Percentiles rank a stretch among this genome's conserved stretches.
Evolutionary conservation across 768 basidiomycete genomes (phyloP).

Genomic region (Tephrocybe sp.): DNA sequence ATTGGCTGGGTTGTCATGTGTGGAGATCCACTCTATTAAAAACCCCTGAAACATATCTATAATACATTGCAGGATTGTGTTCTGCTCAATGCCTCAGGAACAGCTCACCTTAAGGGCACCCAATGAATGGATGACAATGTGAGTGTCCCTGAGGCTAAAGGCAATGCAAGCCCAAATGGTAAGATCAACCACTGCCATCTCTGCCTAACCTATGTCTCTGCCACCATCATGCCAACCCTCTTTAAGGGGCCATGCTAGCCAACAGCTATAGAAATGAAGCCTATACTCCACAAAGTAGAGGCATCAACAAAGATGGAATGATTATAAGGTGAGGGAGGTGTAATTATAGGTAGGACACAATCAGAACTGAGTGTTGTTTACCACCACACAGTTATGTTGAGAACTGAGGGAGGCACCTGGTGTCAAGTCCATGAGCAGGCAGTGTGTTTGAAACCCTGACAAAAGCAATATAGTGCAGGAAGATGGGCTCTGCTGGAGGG

Average conservation of each 20-base stretch:
- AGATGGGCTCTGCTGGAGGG: slow-evolving; percentile 29
- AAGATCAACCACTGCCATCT: slow-evolving; percentile 25
- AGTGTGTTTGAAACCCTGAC: slow-evolving; percentile 19
- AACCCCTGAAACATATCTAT: not conserved
- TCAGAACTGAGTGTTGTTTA: not conserved
- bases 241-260: slow-evolving; percentile 20
- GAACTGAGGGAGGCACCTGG: slow-evolving; percentile 12
- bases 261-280: slow-evolving; percentile 10
- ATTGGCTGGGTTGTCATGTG: too few relatives aligned
- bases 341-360: not conserved
- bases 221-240: slow-evolving; percentile 14
- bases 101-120: slow-evolving; percentile 30
- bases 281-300: slow-evolving; percentile 24
- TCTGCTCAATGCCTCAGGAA: slow-evolving; percentile 27
- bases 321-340: slow-evolving; percentile 16
- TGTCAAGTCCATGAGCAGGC: slow-evolving; percentile 13
- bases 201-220: slow-evolving; percentile 26
- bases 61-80: slow-evolving; percentile 24
- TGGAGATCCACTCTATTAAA: too few relatives aligned
- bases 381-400: slow-evolving; percentile 30
- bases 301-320: slow-evolving; percentile 33
- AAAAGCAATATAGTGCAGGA: slow-evolving; percentile 26
- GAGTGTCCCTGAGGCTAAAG: slow-evolving; percentile 6
- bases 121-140: slow-evolving; percentile 30
- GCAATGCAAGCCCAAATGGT: slow-evolving; percentile 14